Base-by-base conservation (phyloP, 768 basidiomycete genomes). In the Nidularia pulvinata region DNA sequence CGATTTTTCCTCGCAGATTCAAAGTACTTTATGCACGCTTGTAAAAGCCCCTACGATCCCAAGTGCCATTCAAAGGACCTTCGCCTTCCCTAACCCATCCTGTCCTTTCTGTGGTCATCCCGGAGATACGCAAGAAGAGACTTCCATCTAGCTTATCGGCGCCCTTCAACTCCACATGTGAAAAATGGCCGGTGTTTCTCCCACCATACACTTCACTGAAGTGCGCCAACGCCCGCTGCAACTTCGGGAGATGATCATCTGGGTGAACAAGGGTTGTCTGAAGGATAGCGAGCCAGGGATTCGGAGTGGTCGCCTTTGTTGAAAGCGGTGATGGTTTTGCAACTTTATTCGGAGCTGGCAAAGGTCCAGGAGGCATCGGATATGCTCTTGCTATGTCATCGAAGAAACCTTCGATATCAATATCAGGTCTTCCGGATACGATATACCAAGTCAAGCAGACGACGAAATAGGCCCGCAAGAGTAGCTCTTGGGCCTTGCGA, bases 251-350 rank as follows among this genome's bases (percentile, higher is more conserved):
- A 50, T 73, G 72, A 32, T 87, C 84, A 59, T 84, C 81, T 0
- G 83, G 81, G 58, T 86, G 78, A 6, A 73, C 72, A 48, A 86
- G 59, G 1, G 83, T 70, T 4, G 69, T 74, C 44, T 82, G 73
- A 30, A 86, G 62, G 59, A 88, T 66, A 16, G 78, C 64, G 11
- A 77, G 66, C 87, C 86, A 88, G 3, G 80, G 72, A 58, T 86
- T 85, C 10, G 84, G 78, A 9, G 68, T 75, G 13, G 65, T 36
- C 0, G 72, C 68, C 39, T 60, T 68, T 2, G 64, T 65, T 5
- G 78, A 74, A 19, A 63, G 63, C 39, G 67, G 33, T 32, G 58
- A 59, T 37, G 58, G 70, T 47, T 57, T 52, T 16, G 58, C 62
- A 48, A 9, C 50, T 19, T 47, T 59, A 59, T 54, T 55, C 19